A percentile compares a stretch with the other conserved stretches of the same genome.
Evolutionary conservation across 345 rosid species (phyloP).

Genomic region (Hevea brasiliensis): DNA sequence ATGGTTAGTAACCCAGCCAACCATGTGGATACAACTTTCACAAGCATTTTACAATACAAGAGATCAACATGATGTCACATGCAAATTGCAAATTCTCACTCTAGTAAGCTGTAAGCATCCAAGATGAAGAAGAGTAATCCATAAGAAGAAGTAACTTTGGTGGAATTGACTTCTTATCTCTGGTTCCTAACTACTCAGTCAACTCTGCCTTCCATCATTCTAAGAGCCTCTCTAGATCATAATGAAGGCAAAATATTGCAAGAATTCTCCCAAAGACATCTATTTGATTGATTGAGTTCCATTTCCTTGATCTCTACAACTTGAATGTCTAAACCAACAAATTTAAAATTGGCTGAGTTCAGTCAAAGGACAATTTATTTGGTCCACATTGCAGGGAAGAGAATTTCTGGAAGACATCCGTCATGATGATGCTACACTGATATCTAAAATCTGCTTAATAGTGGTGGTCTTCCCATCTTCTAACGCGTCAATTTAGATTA

Average conservation of each 20-base stretch:
- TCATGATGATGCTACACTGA: no score
- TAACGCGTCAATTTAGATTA: no score
- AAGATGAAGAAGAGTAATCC: not conserved
- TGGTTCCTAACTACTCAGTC: not conserved
- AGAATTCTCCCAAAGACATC: not conserved
- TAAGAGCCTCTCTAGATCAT: not conserved
- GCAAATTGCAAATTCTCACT: not conserved
- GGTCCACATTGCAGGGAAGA: no score
- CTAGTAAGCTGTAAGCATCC: not conserved
- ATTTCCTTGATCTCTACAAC: not conserved
- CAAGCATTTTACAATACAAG: not conserved
- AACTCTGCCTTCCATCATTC: not conserved
- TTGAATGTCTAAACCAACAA: no score
- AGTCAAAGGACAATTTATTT: no score
- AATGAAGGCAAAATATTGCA: not conserved
- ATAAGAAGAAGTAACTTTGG: not conserved
- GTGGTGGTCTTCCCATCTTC: no score
- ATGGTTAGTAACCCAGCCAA: no score
- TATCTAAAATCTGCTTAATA: no score
- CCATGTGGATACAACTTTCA: not conserved
- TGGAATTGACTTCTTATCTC: not conserved
- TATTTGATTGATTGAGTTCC: not conserved
- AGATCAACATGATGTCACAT: not conserved
- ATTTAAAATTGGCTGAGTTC: no score
- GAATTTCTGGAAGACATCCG: no score